Base-by-base conservation (phyloP, 164 flowering plant species). In the Annona squamosa region DNA sequence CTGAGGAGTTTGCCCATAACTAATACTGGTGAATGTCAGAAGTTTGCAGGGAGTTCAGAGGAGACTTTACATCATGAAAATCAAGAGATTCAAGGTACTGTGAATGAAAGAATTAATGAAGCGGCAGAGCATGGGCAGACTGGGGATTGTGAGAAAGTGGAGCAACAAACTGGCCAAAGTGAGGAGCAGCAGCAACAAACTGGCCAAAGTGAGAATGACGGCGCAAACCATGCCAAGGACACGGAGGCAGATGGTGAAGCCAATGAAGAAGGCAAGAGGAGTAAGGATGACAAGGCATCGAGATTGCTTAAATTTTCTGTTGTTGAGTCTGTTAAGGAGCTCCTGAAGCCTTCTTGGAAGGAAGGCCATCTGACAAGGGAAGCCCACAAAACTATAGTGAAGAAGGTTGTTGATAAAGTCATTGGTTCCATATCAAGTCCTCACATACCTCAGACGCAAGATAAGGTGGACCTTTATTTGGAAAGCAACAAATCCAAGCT, bases 311-410 rank as follows among this genome's bases (percentile, higher is more conserved):
- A 89, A 79, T 85, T 86, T 84, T 87, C 94, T 48, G 87, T 95
- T 3, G 92, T 84, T 17, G 94, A 87, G 74, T 86, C 81, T 76
- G 93, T 89, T 45, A 95, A 92, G 85, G 97, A 91, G 77, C 82
- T 91, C 71, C 76, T 95, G 41, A 95, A 93, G 81, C 98, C 99
- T 3, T 75, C 85, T 19, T 95, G 99, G 98, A 95, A 89, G 82
- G 97, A 90, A 82, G 98, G 99, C 47, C 91, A 83, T 68, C 76
- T 95, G 77, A 86, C 86, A 79, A 90, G 86, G 82, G 99, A 93
- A n/a, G 94, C 80, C 68, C 88, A 89, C 85, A 90, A 93, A 76
- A 86, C 85, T 46, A 86, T 95, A 46, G 98, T 95, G 77, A 95
- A 95, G 85, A 95, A 90, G 84, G 97, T 87, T 59, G 91, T 88